Evolutionary conservation across 768 basidiomycete species (phyloP).

Genomic region (Russula sp.): DNA sequence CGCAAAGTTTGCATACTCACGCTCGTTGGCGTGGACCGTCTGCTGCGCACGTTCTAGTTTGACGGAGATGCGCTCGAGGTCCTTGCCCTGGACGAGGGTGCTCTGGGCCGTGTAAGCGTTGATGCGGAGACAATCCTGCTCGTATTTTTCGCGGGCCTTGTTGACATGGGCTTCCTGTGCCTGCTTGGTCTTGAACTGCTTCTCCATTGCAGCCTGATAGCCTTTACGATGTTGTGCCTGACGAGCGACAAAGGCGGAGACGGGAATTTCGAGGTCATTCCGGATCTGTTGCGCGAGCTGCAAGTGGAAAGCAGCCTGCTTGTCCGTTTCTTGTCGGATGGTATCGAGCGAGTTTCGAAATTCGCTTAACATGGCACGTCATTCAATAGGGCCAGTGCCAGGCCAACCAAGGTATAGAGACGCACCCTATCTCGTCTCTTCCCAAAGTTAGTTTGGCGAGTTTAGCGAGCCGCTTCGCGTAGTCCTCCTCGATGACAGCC

Average conservation of each 20-base stretch:
- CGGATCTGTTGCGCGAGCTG: conserved; percentile 70
- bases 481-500: conserved; percentile 89
- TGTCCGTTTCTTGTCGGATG: conserved; percentile 75
- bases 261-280: conserved; percentile 63
- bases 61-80: conserved; percentile 80
- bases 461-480: conserved; percentile 76
- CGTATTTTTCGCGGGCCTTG: conserved; percentile 91
- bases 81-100: conserved; percentile 85
- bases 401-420: conserved; percentile 17
- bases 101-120: conserved; percentile 91
- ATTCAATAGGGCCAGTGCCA: neutral
- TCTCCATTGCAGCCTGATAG: conserved; percentile 74
- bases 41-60: conserved; percentile 86
- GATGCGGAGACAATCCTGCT: conserved; percentile 85
- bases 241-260: conserved; percentile 50
- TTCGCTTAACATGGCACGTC: conserved; percentile 45
- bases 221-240: conserved; percentile 69
- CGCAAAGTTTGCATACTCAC: conserved; percentile 86
- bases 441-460: conserved; percentile 72
- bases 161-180: conserved; percentile 77
- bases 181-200: conserved; percentile 84
- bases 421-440: conserved; percentile 90
- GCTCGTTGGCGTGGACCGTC: conserved; percentile 85
- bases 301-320: conserved; percentile 65
- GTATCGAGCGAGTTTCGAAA: conserved; percentile 75